Conservation (phyloP, 495 filamentous ascomycete species). For the Glonium stellatum region DNA sequence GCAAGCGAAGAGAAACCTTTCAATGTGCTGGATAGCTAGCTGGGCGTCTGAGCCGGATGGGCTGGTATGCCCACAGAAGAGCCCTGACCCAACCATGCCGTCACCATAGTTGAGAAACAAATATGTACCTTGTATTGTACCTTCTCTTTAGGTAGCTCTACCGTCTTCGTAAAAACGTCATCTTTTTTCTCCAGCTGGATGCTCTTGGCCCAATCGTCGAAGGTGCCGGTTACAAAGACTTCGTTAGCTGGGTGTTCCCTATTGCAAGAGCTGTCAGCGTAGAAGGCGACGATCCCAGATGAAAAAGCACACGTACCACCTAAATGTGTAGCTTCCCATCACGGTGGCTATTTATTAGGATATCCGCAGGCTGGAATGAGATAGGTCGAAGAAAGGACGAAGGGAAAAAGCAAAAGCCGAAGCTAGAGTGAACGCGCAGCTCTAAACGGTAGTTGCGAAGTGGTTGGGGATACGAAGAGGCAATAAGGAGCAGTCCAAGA, state of each 20-base stretch:
- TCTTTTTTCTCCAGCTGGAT: constrained; percentile 66
- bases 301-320: constrained; percentile 26
- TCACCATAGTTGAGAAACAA: not conserved
- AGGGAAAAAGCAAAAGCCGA: not conserved
- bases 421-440: not conserved
- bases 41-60: not conserved
- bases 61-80: not conserved
- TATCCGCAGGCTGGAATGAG: not conserved
- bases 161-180: constrained; percentile 66
- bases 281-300: not conserved
- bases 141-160: constrained; percentile 61
- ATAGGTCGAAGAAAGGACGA: not conserved
- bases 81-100: not conserved
- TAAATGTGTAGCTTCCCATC: constrained; percentile 35
- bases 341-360: not conserved
- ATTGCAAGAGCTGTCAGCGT: constrained; percentile 2
- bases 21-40: not conserved
- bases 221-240: constrained; percentile 92
- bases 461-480: constrained; percentile 2
- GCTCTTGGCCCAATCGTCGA: constrained; percentile 86
- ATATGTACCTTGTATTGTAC: constrained; percentile 46
- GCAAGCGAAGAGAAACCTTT: not conserved
- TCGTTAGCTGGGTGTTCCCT: constrained; percentile 69
- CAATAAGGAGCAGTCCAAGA: not conserved
- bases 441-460: not conserved